Evolutionary conservation across 495 filamentous ascomycete species (phyloP).

Genomic region (Xylaria flabelliformis): DNA sequence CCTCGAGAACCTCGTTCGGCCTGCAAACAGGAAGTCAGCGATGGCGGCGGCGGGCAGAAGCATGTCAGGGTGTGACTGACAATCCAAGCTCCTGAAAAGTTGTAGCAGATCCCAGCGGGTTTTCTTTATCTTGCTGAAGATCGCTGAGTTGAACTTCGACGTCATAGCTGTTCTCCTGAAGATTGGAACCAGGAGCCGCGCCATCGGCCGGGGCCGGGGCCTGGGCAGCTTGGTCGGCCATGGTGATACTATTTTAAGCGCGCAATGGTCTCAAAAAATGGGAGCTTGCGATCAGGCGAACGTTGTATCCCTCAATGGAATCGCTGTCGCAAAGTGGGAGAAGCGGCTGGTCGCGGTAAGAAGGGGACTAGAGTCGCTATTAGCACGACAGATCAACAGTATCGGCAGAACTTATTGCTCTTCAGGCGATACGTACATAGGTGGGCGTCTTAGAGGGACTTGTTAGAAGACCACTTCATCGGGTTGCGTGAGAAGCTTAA

Average conservation of each 20-base stretch:
- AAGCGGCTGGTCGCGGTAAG: not conserved
- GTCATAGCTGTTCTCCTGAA: slow-evolving; percentile 77
- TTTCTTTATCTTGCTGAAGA: slow-evolving; percentile 83
- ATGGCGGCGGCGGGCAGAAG: slow-evolving; percentile 9
- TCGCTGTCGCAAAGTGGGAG: not conserved
- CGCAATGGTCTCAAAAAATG: not conserved
- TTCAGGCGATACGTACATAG: not conserved
- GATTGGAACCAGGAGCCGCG: slow-evolving; percentile 50
- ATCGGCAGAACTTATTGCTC: not conserved
- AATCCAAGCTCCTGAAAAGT: slow-evolving; percentile 87
- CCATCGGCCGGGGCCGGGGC: slow-evolving; percentile 61
- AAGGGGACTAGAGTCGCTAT: not conserved
- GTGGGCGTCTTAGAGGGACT: not conserved
- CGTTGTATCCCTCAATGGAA: not conserved
- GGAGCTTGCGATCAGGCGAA: not conserved
- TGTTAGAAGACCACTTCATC: not conserved
- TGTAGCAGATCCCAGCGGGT: slow-evolving; percentile 84
- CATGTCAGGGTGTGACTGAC: slow-evolving; percentile 54
- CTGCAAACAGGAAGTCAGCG: slow-evolving; percentile 33
- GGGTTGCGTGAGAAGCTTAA: not conserved
- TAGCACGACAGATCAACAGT: not conserved
- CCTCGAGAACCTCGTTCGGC: slow-evolving; percentile 57
- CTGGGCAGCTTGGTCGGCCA: slow-evolving; percentile 42
- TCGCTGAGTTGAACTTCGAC: slow-evolving; percentile 91
- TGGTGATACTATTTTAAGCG: slow-evolving; percentile 24